These are phyloP conservation scores for Trametes villosa DNA, from an alignment of 768 basidiomycete species.

Conservation along the genomic window DNA sequence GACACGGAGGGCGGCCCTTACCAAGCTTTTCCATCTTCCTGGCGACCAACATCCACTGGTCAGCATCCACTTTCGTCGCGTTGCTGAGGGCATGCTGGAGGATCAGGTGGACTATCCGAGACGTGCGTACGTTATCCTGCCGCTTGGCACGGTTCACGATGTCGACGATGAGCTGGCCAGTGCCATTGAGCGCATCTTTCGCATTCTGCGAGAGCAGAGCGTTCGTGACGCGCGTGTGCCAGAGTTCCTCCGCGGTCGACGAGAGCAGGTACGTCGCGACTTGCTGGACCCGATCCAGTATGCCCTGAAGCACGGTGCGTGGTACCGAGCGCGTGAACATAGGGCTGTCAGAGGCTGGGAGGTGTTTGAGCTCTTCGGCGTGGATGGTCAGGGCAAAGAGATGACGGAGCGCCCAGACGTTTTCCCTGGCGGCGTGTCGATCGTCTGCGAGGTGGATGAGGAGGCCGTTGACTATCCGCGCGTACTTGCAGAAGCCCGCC, in stretches of 20 bases:
- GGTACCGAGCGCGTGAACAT: conserved; percentile 50
- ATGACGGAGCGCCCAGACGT: conserved; percentile 73
- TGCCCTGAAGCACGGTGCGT: conserved; percentile 39
- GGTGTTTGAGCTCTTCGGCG: conserved; percentile 61
- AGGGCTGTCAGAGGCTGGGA: conserved; percentile 52
- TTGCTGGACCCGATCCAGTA: conserved; percentile 53
- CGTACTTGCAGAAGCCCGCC: conserved; percentile 64
- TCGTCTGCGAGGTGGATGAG: conserved; percentile 59
- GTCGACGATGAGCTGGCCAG: conserved; percentile 39
- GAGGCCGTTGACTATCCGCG: conserved; percentile 61
- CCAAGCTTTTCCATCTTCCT: conserved; percentile 65
- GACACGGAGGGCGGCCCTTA: conserved; percentile 41
- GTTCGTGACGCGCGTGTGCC: conserved; percentile 52
- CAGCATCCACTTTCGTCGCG: conserved; percentile 65
- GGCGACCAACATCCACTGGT: conserved; percentile 76
- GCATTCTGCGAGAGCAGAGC: conserved; percentile 36
- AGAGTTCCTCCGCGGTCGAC: conserved; percentile 47
- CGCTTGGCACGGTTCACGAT: conserved; percentile 37
- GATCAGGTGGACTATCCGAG: conserved; percentile 62
- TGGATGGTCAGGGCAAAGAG: conserved; percentile 65
- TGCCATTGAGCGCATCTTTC: conserved; percentile 22
- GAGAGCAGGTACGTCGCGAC: conserved; percentile 68
- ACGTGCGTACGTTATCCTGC: conserved; percentile 55
- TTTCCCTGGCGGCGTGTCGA: conserved; percentile 59
- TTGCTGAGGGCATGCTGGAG: conserved; percentile 64